A percentile compares a stretch with the other conserved stretches of the same genome.
phyloP scores from a whole-genome alignment of 2,329 filamentous ascomycete genomes.

The Penicillium sp. region DNA sequence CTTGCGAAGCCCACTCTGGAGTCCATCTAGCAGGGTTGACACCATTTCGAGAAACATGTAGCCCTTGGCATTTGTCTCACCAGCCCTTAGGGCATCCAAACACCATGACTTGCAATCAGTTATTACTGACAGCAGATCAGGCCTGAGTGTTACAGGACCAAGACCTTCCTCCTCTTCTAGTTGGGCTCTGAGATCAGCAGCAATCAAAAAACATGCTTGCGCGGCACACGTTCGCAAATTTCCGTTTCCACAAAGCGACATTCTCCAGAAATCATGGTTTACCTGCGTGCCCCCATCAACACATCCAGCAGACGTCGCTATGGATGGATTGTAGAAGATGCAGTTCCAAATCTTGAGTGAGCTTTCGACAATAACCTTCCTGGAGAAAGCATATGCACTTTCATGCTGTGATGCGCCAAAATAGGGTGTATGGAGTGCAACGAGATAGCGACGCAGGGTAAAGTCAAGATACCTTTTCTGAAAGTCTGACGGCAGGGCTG shows the following conservation, averaged over 20 bases:
- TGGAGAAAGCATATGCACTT: slow-evolving; percentile 54
- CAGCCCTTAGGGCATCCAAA: slow-evolving; percentile 51
- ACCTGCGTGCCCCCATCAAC: background rate
- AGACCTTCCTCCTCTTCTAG: slow-evolving; percentile 38
- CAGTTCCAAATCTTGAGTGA: slow-evolving; percentile 56
- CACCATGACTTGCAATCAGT: slow-evolving; percentile 51
- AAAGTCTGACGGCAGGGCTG: slow-evolving; percentile 16
- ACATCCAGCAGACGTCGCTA: slow-evolving; percentile 10
- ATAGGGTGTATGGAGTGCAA: slow-evolving; percentile 40
- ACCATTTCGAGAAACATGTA: slow-evolving; percentile 53
- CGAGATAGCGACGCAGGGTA: slow-evolving; percentile 37
- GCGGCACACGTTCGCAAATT: slow-evolving; percentile 28
- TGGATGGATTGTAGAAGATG: slow-evolving; percentile 40
- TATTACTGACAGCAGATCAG: slow-evolving; percentile 41
- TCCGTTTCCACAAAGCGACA: slow-evolving; percentile 48
- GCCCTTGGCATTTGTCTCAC: slow-evolving; percentile 63
- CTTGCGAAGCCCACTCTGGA: slow-evolving; percentile 45
- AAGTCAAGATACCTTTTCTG: slow-evolving; percentile 34
- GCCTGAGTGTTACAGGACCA: slow-evolving; percentile 34
- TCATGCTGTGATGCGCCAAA: slow-evolving; percentile 31
- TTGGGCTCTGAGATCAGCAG: slow-evolving; percentile 35
- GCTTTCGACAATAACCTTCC: slow-evolving; percentile 57
- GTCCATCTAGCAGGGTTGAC: slow-evolving; percentile 51
- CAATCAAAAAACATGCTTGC: slow-evolving; percentile 33
- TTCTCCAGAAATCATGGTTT: slow-evolving; percentile 44